These are phyloP conservation scores for Colletotrichum sp. DNA, from an alignment of 2,329 filamentous ascomycete genomes.

Conservation along the genomic window DNA sequence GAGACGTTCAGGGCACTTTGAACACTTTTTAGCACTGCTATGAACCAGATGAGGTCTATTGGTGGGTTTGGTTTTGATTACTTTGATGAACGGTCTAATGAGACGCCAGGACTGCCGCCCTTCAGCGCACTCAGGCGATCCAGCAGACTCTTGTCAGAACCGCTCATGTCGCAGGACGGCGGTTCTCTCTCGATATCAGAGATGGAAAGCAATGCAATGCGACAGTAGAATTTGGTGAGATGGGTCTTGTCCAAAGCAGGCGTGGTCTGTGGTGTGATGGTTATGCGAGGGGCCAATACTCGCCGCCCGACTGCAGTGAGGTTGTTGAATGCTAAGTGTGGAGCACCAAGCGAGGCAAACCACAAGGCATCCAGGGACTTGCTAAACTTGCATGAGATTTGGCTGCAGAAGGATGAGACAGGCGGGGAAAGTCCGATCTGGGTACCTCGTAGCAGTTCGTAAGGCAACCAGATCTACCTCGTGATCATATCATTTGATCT, in stretches of 20 bases:
- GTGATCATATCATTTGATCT: not conserved
- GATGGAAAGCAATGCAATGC: not conserved
- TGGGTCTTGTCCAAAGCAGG: not conserved
- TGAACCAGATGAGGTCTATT: not conserved
- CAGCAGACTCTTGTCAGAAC: slow-evolving; percentile 51
- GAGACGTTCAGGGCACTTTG: slow-evolving; percentile 28
- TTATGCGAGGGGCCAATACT: not conserved
- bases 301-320: not conserved
- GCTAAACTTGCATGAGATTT: not conserved
- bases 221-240: not conserved
- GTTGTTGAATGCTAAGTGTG: not conserved
- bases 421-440: not conserved
- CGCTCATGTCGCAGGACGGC: not conserved
- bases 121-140: slow-evolving; percentile 61
- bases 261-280: not conserved
- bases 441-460: not conserved
- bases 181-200: not conserved
- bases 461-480: not conserved
- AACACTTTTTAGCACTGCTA: slow-evolving; percentile 3
- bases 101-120: slow-evolving; percentile 31
- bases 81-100: slow-evolving; percentile 39
- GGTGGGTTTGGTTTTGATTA: slow-evolving; percentile 32
- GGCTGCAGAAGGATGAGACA: not conserved
- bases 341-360: slow-evolving; percentile 2
- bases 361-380: slow-evolving; percentile 9